Conservation (phyloP, 805 yeast genomes). For the Yamadazyma scolyti region DNA sequence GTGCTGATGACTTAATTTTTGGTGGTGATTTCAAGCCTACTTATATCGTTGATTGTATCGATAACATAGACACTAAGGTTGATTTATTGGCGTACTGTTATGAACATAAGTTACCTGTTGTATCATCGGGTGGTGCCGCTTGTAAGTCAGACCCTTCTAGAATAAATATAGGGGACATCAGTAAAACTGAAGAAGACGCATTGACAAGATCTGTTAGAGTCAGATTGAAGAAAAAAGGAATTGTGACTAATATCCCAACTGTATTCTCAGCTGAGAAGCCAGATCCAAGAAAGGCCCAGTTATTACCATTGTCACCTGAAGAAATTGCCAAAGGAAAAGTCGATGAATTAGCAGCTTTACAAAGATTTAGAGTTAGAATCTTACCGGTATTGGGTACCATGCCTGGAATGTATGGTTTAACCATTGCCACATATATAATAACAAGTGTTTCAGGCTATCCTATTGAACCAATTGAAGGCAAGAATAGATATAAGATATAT, state of each 20-base stretch:
- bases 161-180: constrained; percentile 82
- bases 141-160: constrained; percentile 94
- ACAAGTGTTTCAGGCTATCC: constrained; percentile 85
- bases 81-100: constrained; percentile 77
- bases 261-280: constrained; percentile 96
- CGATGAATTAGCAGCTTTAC: constrained; percentile 80
- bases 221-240: constrained; percentile 76
- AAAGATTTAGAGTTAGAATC: constrained; percentile 89
- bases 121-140: constrained; percentile 96
- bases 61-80: constrained; percentile 94
- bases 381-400: constrained; percentile 94
- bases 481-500: constrained; percentile 78
- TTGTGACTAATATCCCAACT: constrained; percentile 71
- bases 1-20: constrained; percentile 58
- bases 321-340: constrained; percentile 80
- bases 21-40: constrained; percentile 56
- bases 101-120: constrained; percentile 56
- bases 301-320: constrained; percentile 80
- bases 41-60: constrained; percentile 91
- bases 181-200: constrained; percentile 91
- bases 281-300: constrained; percentile 85
- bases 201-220: constrained; percentile 84
- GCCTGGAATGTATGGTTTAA: constrained; percentile 94
- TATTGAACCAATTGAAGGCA: constrained; percentile 86
- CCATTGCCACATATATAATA: constrained; percentile 80